Percentiles rank a stretch among this genome's conserved stretches.
Conservation (phyloP, 1,284 basidiomycete species). For the Pseudozyma hubeiensis region DNA sequence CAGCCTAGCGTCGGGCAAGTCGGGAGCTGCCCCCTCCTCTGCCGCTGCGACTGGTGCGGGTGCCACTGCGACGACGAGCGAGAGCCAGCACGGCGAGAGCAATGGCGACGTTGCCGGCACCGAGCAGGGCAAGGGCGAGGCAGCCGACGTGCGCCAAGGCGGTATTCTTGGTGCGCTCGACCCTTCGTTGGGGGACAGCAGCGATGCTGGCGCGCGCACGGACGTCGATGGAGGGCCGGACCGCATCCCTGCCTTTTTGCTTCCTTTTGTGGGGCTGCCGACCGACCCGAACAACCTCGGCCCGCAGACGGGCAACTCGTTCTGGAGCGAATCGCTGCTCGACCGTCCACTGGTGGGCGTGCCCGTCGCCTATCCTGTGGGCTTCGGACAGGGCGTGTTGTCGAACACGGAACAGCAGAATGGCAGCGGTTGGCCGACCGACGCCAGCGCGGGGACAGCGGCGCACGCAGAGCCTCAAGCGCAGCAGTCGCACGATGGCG, state of each 20-base stretch:
- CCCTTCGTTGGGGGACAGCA: constrained; percentile 25
- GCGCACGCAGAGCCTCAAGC: constrained; percentile 6
- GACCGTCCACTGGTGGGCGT: constrained; percentile 47
- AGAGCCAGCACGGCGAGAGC: constrained; percentile 17
- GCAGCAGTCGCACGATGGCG: constrained; percentile 18
- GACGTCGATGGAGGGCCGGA: constrained; percentile 39
- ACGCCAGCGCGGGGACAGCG: constrained; percentile 14
- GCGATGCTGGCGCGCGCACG: constrained; percentile 14
- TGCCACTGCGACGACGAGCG: neutral
- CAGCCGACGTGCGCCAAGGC: constrained; percentile 11
- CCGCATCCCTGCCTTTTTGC: constrained; percentile 39
- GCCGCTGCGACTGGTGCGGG: constrained; percentile 1
- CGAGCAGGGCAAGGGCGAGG: constrained; percentile 8
- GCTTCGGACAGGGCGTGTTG: constrained; percentile 32
- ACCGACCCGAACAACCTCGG: constrained; percentile 42
- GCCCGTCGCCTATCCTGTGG: constrained; percentile 46
- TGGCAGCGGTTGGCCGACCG: constrained; percentile 21
- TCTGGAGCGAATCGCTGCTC: constrained; percentile 49
- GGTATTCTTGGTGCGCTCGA: constrained; percentile 31
- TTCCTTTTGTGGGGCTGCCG: constrained; percentile 52
- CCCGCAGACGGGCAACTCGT: constrained; percentile 37
- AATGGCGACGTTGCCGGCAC: constrained; percentile 3
- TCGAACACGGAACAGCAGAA: constrained; percentile 29
- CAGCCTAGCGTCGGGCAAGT: constrained; percentile 23
- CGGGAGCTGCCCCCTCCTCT: constrained; percentile 17